Evolutionary conservation across 768 basidiomycete species (phyloP), one percentile per base, ranked within the genome.

Genomic region (Russula olivacea): DNA sequence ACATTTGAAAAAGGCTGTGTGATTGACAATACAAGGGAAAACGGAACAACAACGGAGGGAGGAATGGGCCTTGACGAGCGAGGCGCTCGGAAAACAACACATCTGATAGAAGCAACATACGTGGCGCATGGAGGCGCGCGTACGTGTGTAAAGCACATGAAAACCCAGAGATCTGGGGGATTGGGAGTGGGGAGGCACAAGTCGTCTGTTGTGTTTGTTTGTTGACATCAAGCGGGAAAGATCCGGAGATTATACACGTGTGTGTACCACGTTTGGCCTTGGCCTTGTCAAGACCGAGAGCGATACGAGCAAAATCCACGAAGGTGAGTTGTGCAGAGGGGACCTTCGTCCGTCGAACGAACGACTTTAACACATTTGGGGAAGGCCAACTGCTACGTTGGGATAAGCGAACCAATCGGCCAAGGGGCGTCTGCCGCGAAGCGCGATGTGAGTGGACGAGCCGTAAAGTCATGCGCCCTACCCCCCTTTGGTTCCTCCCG

Each of bases 41-140:
- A 34, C 14, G 36, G 32, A 23, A 14, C 53, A 49, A 50, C 32
- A 51, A 43, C 25, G 58, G 28, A 47, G 56, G 51, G 9, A 45
- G 5, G 53, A 57, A 12, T 34, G 34, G 34, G 36, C n/a, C 49
- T 32, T 28, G 59, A 51, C 58, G 63, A 60, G 63, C 63, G 63
- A 60, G 34, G 63, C 63, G 63, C 63, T 38, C 63, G 48, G 54
- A 56, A 54, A 60, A 64, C 48, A 60, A 47, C 53, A 32, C 58
- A 60, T 64, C 58, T 55, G 63, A 64, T 60, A 64, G 63, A 64
- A 64, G 63, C 63, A 36, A 40, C 54, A 45, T 55, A 55, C 63
- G 63, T 64, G 63, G 63, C 59, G 49, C 41, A 43, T 28, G 59
- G 58, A 55, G 63, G 55, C 63, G 58, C 63, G 47, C 58, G 53